A percentile compares a stretch with the other conserved stretches of the same genome.
Conservation (phyloP, 23 red algal species). For the Gracilaria vermiculophylla region DNA sequence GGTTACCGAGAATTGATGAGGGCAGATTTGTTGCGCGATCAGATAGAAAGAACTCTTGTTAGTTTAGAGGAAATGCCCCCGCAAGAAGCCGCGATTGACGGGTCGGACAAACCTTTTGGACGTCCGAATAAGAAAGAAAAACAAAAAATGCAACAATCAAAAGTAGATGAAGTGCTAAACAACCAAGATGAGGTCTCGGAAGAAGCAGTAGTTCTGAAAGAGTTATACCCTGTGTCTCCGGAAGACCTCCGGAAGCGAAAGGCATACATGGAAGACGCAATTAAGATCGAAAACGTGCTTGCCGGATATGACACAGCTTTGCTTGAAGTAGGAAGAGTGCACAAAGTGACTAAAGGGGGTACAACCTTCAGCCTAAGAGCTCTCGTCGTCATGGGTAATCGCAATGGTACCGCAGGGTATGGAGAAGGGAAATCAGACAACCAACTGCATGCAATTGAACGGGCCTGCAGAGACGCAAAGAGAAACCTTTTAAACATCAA, state of each 20-base stretch:
- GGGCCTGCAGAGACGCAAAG: conserved; percentile 80
- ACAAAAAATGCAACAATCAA: background rate
- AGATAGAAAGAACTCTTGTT: conserved; percentile 61
- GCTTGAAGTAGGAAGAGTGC: conserved; percentile 76
- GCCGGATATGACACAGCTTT: conserved; percentile 85
- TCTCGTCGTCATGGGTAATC: conserved; percentile 85
- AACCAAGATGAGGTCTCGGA: background rate
- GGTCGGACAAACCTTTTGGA: conserved; percentile 43
- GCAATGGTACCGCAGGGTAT: conserved; percentile 80
- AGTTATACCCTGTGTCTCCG: conserved; percentile 11
- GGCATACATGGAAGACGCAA: conserved; percentile 52
- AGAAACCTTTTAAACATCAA: conserved; percentile 61
- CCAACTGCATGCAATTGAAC: conserved; percentile 65
- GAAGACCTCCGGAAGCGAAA: conserved; percentile 50
- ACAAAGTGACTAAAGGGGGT: conserved; percentile 77
- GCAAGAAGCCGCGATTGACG: conserved; percentile 29
- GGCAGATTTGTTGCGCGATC: conserved; percentile 55
- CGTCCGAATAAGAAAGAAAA: conserved; percentile 15
- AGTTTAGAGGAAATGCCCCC: conserved; percentile 49
- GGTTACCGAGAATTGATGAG: conserved; percentile 29
- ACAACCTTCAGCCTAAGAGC: conserved; percentile 77
- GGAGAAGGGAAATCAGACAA: conserved; percentile 86
- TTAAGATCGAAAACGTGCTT: conserved; percentile 57
- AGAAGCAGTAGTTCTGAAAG: background rate
- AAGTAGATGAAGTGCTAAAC: background rate